phyloP scores from a whole-genome alignment of 1,139 yeast species.

The Lodderomyces metapsilosis region DNA sequence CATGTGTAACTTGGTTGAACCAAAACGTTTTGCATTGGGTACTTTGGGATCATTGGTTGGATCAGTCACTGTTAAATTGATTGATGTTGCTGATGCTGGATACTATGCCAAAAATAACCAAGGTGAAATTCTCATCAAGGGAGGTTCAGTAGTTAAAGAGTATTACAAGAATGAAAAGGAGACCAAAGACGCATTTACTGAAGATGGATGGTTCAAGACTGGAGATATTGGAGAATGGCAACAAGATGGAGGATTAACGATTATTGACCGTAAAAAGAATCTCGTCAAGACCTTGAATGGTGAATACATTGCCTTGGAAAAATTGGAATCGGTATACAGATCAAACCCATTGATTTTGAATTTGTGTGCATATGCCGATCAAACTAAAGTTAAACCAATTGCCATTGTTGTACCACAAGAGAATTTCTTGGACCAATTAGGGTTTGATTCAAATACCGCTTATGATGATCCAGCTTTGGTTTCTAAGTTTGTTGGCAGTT shows the following conservation, averaged over 20 bases:
- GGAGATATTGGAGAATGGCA: conserved; percentile 99
- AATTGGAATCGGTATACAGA: conserved; percentile 82
- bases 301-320: conserved; percentile 96
- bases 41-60: conserved; percentile 83
- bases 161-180: conserved; percentile 85
- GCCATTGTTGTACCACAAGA: conserved; percentile 88
- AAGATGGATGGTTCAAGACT: conserved; percentile 90
- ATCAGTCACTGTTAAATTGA: conserved; percentile 80
- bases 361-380: conserved; percentile 92
- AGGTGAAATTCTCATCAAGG: conserved; percentile 87
- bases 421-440: conserved; percentile 50
- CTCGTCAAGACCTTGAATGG: conserved; percentile 95
- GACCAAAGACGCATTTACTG: conserved; percentile 75
- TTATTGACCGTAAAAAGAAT: conserved; percentile 95
- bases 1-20: conserved; percentile 70
- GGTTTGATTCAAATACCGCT: conserved; percentile 51
- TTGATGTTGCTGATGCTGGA: conserved; percentile 91
- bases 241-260: conserved; percentile 68
- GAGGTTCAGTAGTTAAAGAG: conserved; percentile 68
- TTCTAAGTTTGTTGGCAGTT: conserved; percentile 51
- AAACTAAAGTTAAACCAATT: conserved; percentile 80
- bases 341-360: conserved; percentile 75
- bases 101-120: conserved; percentile 88
- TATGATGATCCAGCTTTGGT: conserved; percentile 57
- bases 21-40: conserved; percentile 64